Evolutionary conservation across 73 alveolate genomes (phyloP).

Genomic region (Paraurostyla sp.): DNA sequence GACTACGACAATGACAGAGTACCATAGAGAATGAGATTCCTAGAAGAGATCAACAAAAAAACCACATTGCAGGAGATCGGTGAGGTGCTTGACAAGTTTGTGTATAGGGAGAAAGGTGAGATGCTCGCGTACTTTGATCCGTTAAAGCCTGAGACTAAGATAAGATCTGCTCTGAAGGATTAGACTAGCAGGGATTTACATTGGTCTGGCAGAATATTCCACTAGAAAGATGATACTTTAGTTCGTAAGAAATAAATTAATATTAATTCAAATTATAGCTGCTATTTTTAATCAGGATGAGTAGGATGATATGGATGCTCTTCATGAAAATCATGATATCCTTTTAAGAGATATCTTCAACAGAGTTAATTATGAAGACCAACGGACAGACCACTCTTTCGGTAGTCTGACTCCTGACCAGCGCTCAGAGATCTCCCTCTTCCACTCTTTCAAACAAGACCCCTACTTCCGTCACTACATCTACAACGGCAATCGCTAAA

Average conservation of each 20-base stretch:
- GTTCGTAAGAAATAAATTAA: too few relatives aligned
- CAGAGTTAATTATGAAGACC: constrained; percentile 56
- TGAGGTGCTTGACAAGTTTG: constrained; percentile 50
- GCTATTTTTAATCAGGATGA: constrained; percentile 20
- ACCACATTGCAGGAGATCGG: constrained; percentile 69
- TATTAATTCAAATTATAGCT: too few relatives aligned
- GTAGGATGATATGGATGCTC: neutral
- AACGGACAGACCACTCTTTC: constrained; percentile 61
- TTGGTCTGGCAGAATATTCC: constrained; percentile 4
- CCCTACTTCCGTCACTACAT: constrained; percentile 78
- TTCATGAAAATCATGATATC: neutral
- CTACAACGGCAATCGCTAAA: constrained; percentile 57
- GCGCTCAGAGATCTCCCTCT: constrained; percentile 50
- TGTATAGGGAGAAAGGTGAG: constrained; percentile 44
- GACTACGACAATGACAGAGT: constrained; percentile 54
- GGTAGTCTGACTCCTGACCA: constrained; percentile 27
- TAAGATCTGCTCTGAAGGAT: neutral
- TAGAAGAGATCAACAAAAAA: constrained; percentile 27
- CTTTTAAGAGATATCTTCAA: constrained; percentile 44
- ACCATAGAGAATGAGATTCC: constrained; percentile 25
- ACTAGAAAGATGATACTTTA: too few relatives aligned
- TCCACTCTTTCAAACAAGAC: constrained; percentile 69
- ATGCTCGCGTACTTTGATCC: neutral
- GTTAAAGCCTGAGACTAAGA: neutral
- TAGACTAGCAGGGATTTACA: neutral